Evolutionary conservation across 352 stramenopile species (phyloP), one percentile per base, ranked within the genome.

Genomic region (Globisporangium abappressorium): DNA sequence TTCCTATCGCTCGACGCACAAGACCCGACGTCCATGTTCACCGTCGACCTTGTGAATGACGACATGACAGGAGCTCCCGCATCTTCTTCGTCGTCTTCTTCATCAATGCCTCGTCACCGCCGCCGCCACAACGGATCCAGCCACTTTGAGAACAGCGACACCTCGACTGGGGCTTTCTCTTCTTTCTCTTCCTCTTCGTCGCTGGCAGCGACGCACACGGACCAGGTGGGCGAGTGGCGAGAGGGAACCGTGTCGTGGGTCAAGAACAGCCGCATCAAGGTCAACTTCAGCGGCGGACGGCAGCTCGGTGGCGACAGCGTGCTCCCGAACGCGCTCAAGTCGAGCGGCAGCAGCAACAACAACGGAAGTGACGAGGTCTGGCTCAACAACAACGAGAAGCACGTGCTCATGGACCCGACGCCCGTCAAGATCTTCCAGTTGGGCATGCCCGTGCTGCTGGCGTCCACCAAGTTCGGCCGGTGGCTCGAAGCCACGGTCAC

Each of bases 241-340:
- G 76, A 89, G 66, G 81, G 79, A 54, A 86, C 76, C 1, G 79
- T 89, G 33, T 71, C 79, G 47, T 87, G 81, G 81, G 78, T 89
- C 56, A 80, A 79, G 59, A 81, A 82, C 46, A 77, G 79, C 3
- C 75, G 78, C 51, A 69, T 89, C 49, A 87, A 87, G 64, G 79
- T 89, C 61, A 85, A 85, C 49, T 89, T 87, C 55, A 77, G 73
- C 26, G 71, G 69, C 33, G 76, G 76, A 0, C 75, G 78, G 12
- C 74, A 85, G 64, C 73, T 85, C 34, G 70, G 65, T 11, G 65
- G 57, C 22, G 61, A 65, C 22, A 46, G 20, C 18, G 15, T 36
- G 36, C 56, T 65, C 11, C 33, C 24, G 7, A 47, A 46, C 12
- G 12, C 38, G 38, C 38, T 46, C 38, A 46, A 46, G 38, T 46